Base-by-base conservation (phyloP, 2,329 filamentous ascomycete genomes). In the Colletotrichum limetticola region DNA sequence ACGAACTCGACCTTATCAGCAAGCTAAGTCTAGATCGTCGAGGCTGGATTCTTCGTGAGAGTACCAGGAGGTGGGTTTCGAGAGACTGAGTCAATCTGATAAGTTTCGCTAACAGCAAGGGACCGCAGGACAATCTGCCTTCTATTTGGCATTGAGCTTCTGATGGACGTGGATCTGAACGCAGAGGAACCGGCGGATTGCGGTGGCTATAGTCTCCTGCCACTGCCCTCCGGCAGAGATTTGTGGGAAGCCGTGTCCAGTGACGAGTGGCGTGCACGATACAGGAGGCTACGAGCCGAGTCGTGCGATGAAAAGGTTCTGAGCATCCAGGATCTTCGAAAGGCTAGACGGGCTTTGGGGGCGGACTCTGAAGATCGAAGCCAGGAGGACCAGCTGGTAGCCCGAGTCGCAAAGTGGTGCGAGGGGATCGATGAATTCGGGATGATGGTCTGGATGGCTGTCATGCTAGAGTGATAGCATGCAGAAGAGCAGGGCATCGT, bases 371-470 rank as follows among this genome's bases (percentile, higher is more conserved):
- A n/a, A 3, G n/a, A 35, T 16, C 28, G 30, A 14, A n/a, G 30
- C 14, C 66, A 72, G 53, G 66, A 69, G 7, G 26, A 52, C 11
- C 60, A 28, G 24, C 24, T 75, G 11, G 62, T 75, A 35, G 49
- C 71, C 3, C 75, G 74, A 42, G 46, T 79, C 26, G 73, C 57
- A 3, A 71, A 66, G n/a, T 80, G 79, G 78, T 79, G 78, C 37
- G 76, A 78, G 59, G 72, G 56, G 6, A 11, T 76, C 5, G 79
- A 80, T 68, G 78, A 78, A n/a, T 76, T 79, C 53, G 75, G 72
- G 52, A 78, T 65, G 14, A 74, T 76, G 70, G 71, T 78, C 2
- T 79, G 75, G 82, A 83, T 77, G 78, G 76, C 77, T 1, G 70
- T 72, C 3, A 55, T 76, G 64, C 80, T 83, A 77, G 79, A 83